These are phyloP conservation scores for Millerozyma miso DNA, from an alignment of 805 yeast species.

Conservation along the genomic window DNA sequence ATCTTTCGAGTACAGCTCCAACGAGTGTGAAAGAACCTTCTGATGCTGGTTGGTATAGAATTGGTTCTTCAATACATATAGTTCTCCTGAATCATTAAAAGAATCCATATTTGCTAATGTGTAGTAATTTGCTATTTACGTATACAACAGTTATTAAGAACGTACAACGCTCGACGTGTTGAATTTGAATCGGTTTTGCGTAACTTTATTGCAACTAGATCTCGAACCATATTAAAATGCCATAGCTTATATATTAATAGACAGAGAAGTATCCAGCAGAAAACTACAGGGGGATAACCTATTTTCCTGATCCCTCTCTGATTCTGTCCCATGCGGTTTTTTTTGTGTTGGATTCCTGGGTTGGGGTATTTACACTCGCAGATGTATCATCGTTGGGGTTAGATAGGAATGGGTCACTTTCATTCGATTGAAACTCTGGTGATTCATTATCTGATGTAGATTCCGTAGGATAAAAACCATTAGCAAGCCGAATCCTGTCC, in stretches of 20 bases:
- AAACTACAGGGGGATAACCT: too few species aligned
- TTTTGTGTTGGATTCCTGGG: neutral
- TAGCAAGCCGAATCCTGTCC: conserved; percentile 32
- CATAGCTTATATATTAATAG: too few species aligned
- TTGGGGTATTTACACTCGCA: neutral
- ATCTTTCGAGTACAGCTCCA: conserved; percentile 36
- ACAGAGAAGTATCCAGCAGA: too few species aligned
- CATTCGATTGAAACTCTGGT: neutral
- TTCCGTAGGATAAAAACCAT: conserved; percentile 18
- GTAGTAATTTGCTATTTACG: conserved; percentile 2
- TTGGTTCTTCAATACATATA: conserved; percentile 52
- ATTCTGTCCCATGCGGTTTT: conserved; percentile 20
- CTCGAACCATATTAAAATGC: too few species aligned
- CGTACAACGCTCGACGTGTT: neutral
- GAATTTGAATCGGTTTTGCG: conserved; percentile 1
- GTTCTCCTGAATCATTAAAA: conserved; percentile 44
- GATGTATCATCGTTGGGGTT: neutral
- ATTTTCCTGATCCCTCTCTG: conserved; percentile 4
- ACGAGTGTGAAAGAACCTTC: conserved; percentile 35
- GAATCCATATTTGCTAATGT: conserved; percentile 25
- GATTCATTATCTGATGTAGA: neutral
- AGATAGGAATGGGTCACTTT: neutral
- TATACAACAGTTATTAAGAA: neutral
- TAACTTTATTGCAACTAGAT: too few species aligned
- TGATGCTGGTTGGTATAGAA: conserved; percentile 58